Base-by-base conservation (phyloP, 75 land plant species). In the Pinus taeda region DNA sequence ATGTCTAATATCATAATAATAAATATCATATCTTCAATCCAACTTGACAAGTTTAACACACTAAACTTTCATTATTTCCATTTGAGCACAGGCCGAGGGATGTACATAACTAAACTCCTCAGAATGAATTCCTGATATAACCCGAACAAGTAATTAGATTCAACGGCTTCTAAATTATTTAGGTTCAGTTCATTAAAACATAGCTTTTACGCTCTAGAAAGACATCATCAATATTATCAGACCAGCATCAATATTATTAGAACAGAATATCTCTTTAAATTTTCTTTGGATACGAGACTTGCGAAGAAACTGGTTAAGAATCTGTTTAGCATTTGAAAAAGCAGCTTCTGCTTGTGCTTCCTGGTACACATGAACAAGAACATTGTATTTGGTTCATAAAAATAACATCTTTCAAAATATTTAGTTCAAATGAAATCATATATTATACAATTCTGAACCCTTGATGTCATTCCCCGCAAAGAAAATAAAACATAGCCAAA, bases 291-390 rank as follows among this genome's bases (percentile, higher is more conserved):
- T 95, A 95, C 98, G 78, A 76, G 98, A 96, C 79, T 96, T 96
- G 69, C 84, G 93, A 57, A 96, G 84, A 77, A 92, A 92, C 75
- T 96, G 98, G 70, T 86, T 86, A 18, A 96, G 97, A 62, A 96
- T 81, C 81, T 96, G 98, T 81, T 94, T 96, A 73, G 97, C 90
- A 81, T 94, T 96, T 63, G 95, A 94, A 59, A 94, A 82, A 75
- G 83, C 85, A 49, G 97, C 98, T 88, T 96, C 94, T 76, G 88
- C 97, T 79, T 92, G 87, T 14, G 88, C 93, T 59, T 53, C 97
- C 98, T 96, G 85, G 42, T 37, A 39, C 57, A 57, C 39, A 74
- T 26, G 57, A 14, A 74, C 57, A 57, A 53, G 57, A 14, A 56
- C 24, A 57, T 57, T n/a, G 26, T 29, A 7, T 74, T 56, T 57